Evolutionary conservation across 2,329 filamentous ascomycete genomes (phyloP), one percentile per base, ranked within the genome.

Genomic region (Alternaria viburni): DNA sequence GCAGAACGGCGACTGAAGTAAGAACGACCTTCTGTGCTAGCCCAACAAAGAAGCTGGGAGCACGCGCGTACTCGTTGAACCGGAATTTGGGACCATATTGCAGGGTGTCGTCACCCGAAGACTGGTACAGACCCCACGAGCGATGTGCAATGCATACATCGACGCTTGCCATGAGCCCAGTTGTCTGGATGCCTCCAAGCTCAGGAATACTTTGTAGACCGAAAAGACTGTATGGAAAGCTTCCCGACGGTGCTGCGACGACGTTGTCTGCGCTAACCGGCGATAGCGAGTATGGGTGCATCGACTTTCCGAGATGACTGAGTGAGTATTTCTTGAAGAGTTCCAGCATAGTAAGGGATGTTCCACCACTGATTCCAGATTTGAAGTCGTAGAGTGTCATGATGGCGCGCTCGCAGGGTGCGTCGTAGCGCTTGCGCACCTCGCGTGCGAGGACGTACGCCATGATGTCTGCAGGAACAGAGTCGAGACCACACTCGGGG

Each of bases 281-380:
- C 47, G 81, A 84, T 9, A 88, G 79, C 3, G 83, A 81, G 78
- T 84, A 89, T 17, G 85, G 86, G 50, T 82, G 79, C 74, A 83
- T 80, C 28, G 81, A 75, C 59, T 83, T 82, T 17, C 77, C 74
- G 5, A 89, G 69, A 30, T 87, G 80, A n/a, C 73, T 74, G 7
- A 85, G 75, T 69, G 74, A 69, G 78, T 85, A 82, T 68, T 81
- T 69, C 62, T 83, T 83, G 65, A 88, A 82, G 9, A 87, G 74
- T 30, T 82, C 85, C 13, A 97, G 78, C 5, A 89, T 82, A 0
- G 93, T 93, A 32, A 87, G 84, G 5, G 94, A 80, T 6, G 83
- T 89, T 36, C 88, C 88, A 26, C 88, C 88, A 57, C 86, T 88
- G 50, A 72, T 51, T 11, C 72, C 72, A 9, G 59, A 63, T 74